phyloP scores from a whole-genome alignment of 345 rosid species.

The Capsella bursapastoris region DNA sequence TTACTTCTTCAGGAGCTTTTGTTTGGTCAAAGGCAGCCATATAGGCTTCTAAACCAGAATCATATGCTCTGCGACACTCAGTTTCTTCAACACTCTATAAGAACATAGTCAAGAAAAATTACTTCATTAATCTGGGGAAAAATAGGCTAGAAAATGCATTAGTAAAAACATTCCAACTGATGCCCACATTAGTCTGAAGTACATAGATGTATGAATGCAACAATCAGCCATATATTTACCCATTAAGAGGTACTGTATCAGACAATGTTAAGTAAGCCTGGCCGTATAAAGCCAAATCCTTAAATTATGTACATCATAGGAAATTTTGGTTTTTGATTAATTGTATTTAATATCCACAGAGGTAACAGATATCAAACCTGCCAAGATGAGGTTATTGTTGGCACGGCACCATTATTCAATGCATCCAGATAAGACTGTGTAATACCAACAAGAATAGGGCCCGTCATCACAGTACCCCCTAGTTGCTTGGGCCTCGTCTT shows the following conservation, averaged over 20 bases:
- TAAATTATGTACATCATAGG: too few species aligned
- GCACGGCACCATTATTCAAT: constrained; percentile 95
- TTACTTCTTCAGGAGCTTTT: constrained; percentile 88
- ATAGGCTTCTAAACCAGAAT: constrained; percentile 74
- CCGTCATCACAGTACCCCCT: constrained; percentile 88
- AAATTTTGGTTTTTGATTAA: background rate
- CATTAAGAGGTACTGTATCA: background rate
- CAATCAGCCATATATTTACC: background rate
- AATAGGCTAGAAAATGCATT: constrained; percentile 7
- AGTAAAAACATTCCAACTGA: constrained; percentile 12
- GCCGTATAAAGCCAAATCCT: background rate
- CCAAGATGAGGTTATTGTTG: constrained; percentile 98
- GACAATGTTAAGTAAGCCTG: background rate
- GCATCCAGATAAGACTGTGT: constrained; percentile 93
- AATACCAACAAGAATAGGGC: constrained; percentile 90
- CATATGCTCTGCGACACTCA: constrained; percentile 92
- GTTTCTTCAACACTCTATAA: constrained; percentile 97
- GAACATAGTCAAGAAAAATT: constrained; percentile 10
- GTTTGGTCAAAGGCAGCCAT: constrained; percentile 71
- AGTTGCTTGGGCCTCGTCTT: constrained; percentile 96
- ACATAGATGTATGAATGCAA: background rate
- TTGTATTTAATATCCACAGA: constrained; percentile 10
- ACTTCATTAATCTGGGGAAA: background rate
- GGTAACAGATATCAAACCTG: constrained; percentile 63
- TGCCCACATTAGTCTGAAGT: background rate